Percentiles rank a stretch among this genome's conserved stretches.
These are phyloP conservation scores for Wickerhamiella alocasiicola DNA, from an alignment of 805 yeast species.

Conservation along the genomic window DNA sequence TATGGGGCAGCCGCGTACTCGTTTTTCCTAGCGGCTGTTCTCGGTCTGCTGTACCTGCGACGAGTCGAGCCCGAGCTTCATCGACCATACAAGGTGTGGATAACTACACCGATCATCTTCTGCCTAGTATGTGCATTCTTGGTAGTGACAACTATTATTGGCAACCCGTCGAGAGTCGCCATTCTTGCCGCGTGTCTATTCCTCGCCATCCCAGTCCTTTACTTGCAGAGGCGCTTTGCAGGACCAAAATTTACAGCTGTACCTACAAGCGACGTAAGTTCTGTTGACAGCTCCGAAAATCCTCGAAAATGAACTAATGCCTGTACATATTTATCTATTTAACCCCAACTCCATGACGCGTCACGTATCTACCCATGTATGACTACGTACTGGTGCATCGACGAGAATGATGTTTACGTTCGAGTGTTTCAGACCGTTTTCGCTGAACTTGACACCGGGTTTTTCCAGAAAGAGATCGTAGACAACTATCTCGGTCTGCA, in stretches of 20 bases:
- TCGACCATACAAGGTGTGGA: constrained; percentile 30
- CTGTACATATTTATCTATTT: not conserved
- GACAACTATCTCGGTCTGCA: constrained; percentile 10
- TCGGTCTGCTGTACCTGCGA: constrained; percentile 29
- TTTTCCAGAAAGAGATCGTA: constrained; percentile 11
- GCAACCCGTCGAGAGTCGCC: constrained; percentile 26
- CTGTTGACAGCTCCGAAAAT: not conserved
- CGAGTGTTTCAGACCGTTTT: constrained; percentile 19
- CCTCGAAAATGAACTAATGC: not conserved
- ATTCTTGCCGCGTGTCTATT: constrained; percentile 23
- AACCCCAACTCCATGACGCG: too few relatives aligned
- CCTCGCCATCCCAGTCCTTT: constrained; percentile 24
- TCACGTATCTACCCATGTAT: constrained; percentile 7
- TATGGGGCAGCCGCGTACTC: constrained; percentile 29
- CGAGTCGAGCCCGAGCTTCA: constrained; percentile 26
- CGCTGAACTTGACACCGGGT: constrained; percentile 15
- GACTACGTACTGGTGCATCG: constrained; percentile 18
- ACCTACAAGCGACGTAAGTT: not conserved
- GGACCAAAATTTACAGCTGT: too few relatives aligned
- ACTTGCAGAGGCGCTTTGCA: constrained; percentile 1
- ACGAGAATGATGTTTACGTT: constrained; percentile 19
- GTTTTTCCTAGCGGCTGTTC: constrained; percentile 28
- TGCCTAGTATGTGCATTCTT: constrained; percentile 30
- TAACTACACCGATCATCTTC: constrained; percentile 28
- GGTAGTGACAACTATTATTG: constrained; percentile 25